These are phyloP conservation scores for Dalbergia cochinchinensis DNA, from an alignment of 306 rosid species.

Conservation along the genomic window DNA sequence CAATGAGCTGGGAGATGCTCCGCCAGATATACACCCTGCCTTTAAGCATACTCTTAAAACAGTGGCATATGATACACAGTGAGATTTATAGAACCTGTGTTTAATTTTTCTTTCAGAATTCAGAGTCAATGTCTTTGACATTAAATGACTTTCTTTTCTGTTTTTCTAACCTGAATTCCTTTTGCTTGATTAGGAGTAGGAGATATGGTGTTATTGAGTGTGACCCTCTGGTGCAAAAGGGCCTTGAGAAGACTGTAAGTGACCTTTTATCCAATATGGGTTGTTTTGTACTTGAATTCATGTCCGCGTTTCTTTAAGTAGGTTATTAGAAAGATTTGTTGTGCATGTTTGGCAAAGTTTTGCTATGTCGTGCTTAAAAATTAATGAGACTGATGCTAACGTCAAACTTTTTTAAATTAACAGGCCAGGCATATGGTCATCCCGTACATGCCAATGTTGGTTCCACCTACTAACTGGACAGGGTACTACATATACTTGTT, in stretches of 20 bases:
- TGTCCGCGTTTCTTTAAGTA: slow-evolving; percentile 21
- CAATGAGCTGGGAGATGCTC: slow-evolving; percentile 72
- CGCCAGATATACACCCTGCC: slow-evolving; percentile 92
- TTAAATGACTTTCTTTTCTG: slow-evolving; percentile 19
- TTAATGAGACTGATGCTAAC: slow-evolving; percentile 39
- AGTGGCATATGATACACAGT: slow-evolving; percentile 65
- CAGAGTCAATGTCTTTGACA: slow-evolving; percentile 22
- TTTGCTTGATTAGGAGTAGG: slow-evolving; percentile 71
- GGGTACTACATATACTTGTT: slow-evolving; percentile 61
- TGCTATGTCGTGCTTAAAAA: slow-evolving; percentile 28
- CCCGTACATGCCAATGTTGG: slow-evolving; percentile 99
- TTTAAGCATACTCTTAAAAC: slow-evolving; percentile 73
- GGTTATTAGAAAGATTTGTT: slow-evolving; percentile 25
- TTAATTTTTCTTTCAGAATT: slow-evolving; percentile 15
- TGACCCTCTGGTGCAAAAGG: slow-evolving; percentile 74
- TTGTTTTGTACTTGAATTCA: slow-evolving; percentile 27
- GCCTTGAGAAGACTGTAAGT: slow-evolving; percentile 92
- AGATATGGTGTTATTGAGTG: slow-evolving; percentile 95
- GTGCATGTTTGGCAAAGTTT: slow-evolving; percentile 1
- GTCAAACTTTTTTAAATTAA: slow-evolving; percentile 41
- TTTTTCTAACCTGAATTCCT: slow-evolving; percentile 25
- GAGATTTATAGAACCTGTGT: slow-evolving; percentile 50
- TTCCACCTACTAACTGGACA: slow-evolving; percentile 87
- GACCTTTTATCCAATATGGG: slow-evolving; percentile 24
- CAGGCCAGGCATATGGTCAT: slow-evolving; percentile 99